Base-by-base conservation (phyloP, 2,329 filamentous ascomycete genomes). In the Nemania sp. region DNA sequence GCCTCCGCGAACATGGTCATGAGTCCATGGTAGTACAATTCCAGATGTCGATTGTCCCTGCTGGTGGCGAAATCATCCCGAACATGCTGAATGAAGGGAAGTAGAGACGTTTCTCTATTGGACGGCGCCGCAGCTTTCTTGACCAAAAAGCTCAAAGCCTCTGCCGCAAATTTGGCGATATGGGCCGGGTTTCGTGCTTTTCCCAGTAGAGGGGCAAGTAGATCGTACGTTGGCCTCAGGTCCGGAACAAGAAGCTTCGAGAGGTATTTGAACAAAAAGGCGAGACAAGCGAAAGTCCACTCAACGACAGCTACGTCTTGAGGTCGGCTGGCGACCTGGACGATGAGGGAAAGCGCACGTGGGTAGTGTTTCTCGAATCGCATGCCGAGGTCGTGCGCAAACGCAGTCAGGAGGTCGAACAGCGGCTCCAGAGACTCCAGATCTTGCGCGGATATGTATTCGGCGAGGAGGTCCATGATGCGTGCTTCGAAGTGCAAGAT, bases 221-320 rank as follows among this genome's bases (percentile, higher is more conserved):
- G 83, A 66, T 90, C 83, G 68, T 91, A 92, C 2, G 95, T 86
- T 41, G 93, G 91, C 57, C 89, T 80, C 59, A 99, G 74, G 67
- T 99, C 90, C 3, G 91, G 88, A 0, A 94, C 89, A 19, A 99
- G 74, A 0, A 97, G 80, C 60, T 90, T 86, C 2, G 91, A 95
- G 5, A 99, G 82, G 68, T 97, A 97, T 70, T 99, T 99, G 82
- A 99, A 97, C 34, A 97, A 79, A 79, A 95, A 99, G 40, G 94
- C 91, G 51, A 99, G 78, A 63, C 90, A 92, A 11, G 88, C 91
- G 73, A 99, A 99, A 45, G 90, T 93, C 92, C 93, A 97, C 74
- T 99, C 94, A 45, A 97, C 90, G n/a, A 95, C 91, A 59, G 92
- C 90, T 22, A 90, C 86, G 66, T 90, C 88, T 52, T 89, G 80